phyloP scores from a whole-genome alignment of 2,329 filamentous ascomycete species.

The Lecanosticta acicola region DNA sequence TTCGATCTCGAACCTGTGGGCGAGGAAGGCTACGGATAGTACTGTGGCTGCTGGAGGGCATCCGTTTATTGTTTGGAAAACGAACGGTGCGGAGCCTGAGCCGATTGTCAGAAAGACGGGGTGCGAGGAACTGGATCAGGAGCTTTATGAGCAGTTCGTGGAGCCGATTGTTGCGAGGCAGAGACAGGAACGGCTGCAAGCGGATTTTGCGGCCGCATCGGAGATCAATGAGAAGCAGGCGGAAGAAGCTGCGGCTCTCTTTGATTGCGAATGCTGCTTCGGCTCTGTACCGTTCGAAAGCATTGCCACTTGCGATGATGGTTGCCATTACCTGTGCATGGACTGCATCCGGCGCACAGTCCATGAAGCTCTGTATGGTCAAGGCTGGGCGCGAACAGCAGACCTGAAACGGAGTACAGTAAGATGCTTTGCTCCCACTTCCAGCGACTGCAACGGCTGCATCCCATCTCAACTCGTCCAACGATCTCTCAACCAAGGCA shows the following conservation, averaged over 20 bases:
- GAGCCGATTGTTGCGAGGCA: slow-evolving; percentile 38
- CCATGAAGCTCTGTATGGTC: slow-evolving; percentile 85
- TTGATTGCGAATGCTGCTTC: slow-evolving; percentile 77
- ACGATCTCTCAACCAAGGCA: slow-evolving; percentile 64
- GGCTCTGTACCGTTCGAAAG: slow-evolving; percentile 65
- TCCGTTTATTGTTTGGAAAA: slow-evolving; percentile 58
- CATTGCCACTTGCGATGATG: slow-evolving; percentile 62
- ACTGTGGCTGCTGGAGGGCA: slow-evolving; percentile 46
- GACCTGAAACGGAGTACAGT: slow-evolving; percentile 67
- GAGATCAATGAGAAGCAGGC: slow-evolving; percentile 47
- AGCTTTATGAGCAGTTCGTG: slow-evolving; percentile 44
- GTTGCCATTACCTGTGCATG: slow-evolving; percentile 71
- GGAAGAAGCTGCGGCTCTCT: slow-evolving; percentile 42
- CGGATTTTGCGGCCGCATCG: slow-evolving; percentile 40
- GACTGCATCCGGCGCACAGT: slow-evolving; percentile 76
- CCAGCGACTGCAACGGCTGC: slow-evolving; percentile 62
- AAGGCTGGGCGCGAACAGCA: slow-evolving; percentile 81
- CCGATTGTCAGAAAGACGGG: slow-evolving; percentile 63
- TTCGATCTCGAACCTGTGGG: slow-evolving; percentile 64
- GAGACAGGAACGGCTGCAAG: slow-evolving; percentile 35
- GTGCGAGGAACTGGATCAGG: slow-evolving; percentile 50
- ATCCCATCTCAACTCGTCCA: slow-evolving; percentile 65
- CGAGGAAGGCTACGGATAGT: slow-evolving; percentile 55
- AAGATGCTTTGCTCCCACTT: slow-evolving; percentile 72
- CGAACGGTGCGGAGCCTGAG: slow-evolving; percentile 41